Evolutionary conservation across 345 rosid species (phyloP).

Genomic region (Gossypium longicalyx): DNA sequence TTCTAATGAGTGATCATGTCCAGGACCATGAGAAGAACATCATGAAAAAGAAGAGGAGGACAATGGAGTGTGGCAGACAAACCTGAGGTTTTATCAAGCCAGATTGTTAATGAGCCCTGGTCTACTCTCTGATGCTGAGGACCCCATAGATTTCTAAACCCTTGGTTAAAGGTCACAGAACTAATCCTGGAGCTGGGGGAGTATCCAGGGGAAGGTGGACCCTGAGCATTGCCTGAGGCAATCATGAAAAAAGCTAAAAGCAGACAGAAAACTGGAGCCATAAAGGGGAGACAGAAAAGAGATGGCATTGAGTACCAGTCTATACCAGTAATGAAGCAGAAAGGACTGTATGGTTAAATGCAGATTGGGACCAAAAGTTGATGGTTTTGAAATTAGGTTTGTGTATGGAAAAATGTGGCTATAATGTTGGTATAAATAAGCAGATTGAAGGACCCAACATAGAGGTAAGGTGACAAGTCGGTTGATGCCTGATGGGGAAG

Average conservation of each 20-base stretch:
- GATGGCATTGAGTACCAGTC: not conserved
- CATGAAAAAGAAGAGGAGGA: not conserved
- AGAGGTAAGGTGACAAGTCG: slow-evolving; percentile 31
- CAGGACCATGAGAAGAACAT: not conserved
- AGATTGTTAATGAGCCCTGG: slow-evolving; percentile 53
- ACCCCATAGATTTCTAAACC: slow-evolving; percentile 70
- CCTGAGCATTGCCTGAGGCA: slow-evolving; percentile 30
- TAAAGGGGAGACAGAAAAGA: slow-evolving; percentile 13
- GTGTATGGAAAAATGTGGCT: slow-evolving; percentile 17
- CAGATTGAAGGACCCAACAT: slow-evolving; percentile 22
- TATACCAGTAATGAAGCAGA: not conserved
- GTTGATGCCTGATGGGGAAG: slow-evolving; percentile 30
- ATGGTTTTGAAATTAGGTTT: slow-evolving; percentile 14
- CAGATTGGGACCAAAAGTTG: slow-evolving; percentile 8
- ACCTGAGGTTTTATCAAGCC: slow-evolving; percentile 79
- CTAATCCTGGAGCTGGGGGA: slow-evolving; percentile 52
- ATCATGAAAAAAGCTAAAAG: slow-evolving; percentile 21
- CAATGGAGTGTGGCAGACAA: too few relatives aligned
- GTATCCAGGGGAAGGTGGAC: slow-evolving; percentile 85
- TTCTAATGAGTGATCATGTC: not conserved
- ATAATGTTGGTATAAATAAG: slow-evolving; percentile 37
- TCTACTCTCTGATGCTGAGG: slow-evolving; percentile 73
- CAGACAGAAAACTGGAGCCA: slow-evolving; percentile 37
- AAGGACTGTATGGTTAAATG: not conserved
- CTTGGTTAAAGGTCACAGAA: slow-evolving; percentile 48